Percentiles rank a stretch among this genome's conserved stretches.
Conservation (phyloP, 1,139 yeast species). For the Protomyces pachydermus region DNA sequence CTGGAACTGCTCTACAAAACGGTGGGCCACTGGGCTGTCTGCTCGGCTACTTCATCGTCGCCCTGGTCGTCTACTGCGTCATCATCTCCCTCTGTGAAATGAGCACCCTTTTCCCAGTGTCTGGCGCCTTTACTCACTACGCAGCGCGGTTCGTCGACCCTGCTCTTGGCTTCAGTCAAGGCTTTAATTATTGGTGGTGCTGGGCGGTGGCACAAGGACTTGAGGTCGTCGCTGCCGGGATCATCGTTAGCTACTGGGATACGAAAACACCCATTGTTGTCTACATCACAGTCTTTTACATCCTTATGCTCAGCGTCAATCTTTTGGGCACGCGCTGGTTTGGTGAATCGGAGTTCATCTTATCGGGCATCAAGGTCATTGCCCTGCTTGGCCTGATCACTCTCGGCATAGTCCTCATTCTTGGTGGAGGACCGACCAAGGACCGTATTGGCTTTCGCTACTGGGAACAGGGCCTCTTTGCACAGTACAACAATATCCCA, state of each 20-base stretch:
- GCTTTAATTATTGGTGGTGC: conserved; percentile 46
- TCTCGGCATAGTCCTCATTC: conserved; percentile 54
- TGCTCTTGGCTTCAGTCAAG: conserved; percentile 42
- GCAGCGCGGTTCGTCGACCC: conserved; percentile 39
- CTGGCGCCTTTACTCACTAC: conserved; percentile 31
- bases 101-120: conserved; percentile 59
- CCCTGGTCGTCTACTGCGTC: conserved; percentile 60
- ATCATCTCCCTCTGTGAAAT: conserved; percentile 78
- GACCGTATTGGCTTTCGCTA: conserved; percentile 45
- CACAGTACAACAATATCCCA: conserved; percentile 46
- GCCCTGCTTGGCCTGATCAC: conserved; percentile 52
- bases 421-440: conserved; percentile 57
- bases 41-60: conserved; percentile 55
- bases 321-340: conserved; percentile 41
- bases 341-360: conserved; percentile 68
- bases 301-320: conserved; percentile 39
- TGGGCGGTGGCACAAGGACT: conserved; percentile 42
- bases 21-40: conserved; percentile 66
- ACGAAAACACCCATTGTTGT: conserved; percentile 36
- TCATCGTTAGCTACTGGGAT: conserved; percentile 40
- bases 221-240: conserved; percentile 43
- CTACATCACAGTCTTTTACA: conserved; percentile 41
- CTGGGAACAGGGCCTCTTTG: conserved; percentile 83
- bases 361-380: conserved; percentile 54
- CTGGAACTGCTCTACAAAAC: conserved; percentile 56